These are phyloP conservation scores for Capsella bursapastoris DNA, from an alignment of 345 rosid species.

Conservation along the genomic window DNA sequence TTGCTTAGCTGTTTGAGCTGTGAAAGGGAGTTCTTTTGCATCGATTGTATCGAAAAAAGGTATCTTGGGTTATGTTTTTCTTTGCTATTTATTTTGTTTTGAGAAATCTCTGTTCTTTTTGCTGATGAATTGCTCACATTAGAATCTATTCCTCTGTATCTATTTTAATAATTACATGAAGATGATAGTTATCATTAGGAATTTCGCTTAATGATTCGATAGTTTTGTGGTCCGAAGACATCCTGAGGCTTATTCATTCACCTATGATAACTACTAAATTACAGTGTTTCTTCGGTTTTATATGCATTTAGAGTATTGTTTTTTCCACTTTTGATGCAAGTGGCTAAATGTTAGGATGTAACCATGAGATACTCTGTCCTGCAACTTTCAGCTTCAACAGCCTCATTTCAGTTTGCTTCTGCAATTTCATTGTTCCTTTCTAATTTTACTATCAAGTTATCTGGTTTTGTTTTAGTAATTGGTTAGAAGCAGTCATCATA, in stretches of 20 bases:
- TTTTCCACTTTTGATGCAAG: neutral
- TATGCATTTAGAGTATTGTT: neutral
- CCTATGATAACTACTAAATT: neutral
- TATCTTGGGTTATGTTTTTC: slow-evolving; percentile 27
- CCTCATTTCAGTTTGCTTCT: slow-evolving; percentile 7
- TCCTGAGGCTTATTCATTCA: slow-evolving; percentile 19
- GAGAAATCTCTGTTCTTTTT: neutral
- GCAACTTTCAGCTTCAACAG: slow-evolving; percentile 9
- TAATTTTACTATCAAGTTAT: neutral
- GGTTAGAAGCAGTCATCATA: slow-evolving; percentile 9
- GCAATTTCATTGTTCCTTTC: slow-evolving; percentile 22
- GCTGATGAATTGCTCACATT: slow-evolving; percentile 30
- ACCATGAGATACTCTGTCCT: slow-evolving; percentile 3
- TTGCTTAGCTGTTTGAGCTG: slow-evolving; percentile 79
- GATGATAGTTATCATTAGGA: neutral
- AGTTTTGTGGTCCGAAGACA: slow-evolving; percentile 23
- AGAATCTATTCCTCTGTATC: slow-evolving; percentile 1
- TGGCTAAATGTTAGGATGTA: slow-evolving; percentile 7
- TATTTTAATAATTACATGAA: slow-evolving; percentile 10
- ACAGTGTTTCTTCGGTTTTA: neutral
- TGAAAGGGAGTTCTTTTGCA: slow-evolving; percentile 67
- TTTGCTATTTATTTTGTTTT: slow-evolving; percentile 12
- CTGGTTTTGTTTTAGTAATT: slow-evolving; percentile 18
- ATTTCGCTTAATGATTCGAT: neutral
- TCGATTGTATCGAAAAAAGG: slow-evolving; percentile 75